Evolutionary conservation across 2,329 filamentous ascomycete species (phyloP), one percentile per base, ranked within the genome.

Genomic region (Apiospora marii): DNA sequence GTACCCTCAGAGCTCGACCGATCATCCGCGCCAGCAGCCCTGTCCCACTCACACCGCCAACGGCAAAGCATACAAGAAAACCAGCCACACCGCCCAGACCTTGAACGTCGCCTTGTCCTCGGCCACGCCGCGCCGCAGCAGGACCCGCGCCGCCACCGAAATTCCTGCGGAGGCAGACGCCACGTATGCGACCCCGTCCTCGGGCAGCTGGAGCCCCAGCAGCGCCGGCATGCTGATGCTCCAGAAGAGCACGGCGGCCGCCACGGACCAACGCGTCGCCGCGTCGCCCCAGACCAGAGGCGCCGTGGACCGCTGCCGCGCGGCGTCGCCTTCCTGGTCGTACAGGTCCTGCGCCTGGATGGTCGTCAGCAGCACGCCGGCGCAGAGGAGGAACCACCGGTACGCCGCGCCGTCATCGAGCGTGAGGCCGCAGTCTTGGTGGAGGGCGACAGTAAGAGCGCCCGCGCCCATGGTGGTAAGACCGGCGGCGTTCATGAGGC

Each of bases 381-480:
- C 22, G 48, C 48, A n/a, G 6, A 51, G 22, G 4, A 51, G 2
- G n/a, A 51, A 51, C 48, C 22, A 24, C 22, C 22, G 16, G 22
- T 48, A 24, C 7, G n/a, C 22, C 3, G 48, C 48, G 22, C 7
- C 22, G 19, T 22, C 2, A 10, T 24, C 48, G 1, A 7, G 19
- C 22, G 44, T 19, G 5, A 48, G 16, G 6, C 48, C 48, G 48
- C 48, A 10, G 22, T n/a, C 4, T 7, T 37, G 48, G n/a, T 49
- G 48, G 22, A n/a, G n/a, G n/a, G 64, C 64, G 24, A 68, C 64
- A 16, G 22, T 19, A 3, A 68, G 22, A 4, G 64, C 64, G 34
- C 64, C 64, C 1, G 64, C 64, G n/a, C 64, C 64, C 1, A 68
- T 68, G 34, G 64, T 44, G 12, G 64, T 68, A 34, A 68, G 10